A percentile compares a stretch with the other conserved stretches of the same genome.
Evolutionary conservation across 2,329 filamentous ascomycete genomes (phyloP).

Genomic region (Talaromyces sp.): DNA sequence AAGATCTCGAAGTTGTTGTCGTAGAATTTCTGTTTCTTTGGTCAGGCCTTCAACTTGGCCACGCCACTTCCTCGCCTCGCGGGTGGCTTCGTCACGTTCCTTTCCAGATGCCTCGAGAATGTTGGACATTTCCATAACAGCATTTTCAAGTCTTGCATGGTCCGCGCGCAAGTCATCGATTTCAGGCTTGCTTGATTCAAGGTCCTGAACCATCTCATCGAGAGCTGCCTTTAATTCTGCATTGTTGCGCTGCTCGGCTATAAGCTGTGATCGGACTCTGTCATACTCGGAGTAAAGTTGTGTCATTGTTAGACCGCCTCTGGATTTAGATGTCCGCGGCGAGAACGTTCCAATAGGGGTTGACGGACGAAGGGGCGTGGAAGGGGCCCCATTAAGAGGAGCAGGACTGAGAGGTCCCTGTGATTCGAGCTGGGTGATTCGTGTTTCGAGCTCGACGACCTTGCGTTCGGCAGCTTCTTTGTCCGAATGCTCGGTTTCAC

Average conservation of each 20-base stretch:
- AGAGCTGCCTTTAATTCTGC: slow-evolving; percentile 70
- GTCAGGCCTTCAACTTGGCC: slow-evolving; percentile 59
- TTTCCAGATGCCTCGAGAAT: slow-evolving; percentile 76
- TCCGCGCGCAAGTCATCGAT: slow-evolving; percentile 80
- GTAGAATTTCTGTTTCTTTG: slow-evolving; percentile 70
- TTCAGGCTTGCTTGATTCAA: slow-evolving; percentile 83
- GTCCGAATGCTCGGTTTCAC: slow-evolving; percentile 54
- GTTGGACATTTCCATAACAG: slow-evolving; percentile 77
- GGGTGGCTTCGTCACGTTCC: slow-evolving; percentile 72
- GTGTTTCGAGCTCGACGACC: slow-evolving; percentile 60
- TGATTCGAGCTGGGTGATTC: slow-evolving; percentile 56
- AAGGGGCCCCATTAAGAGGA: slow-evolving; percentile 44
- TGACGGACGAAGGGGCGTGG: slow-evolving; percentile 45
- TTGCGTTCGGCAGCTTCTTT: slow-evolving; percentile 58
- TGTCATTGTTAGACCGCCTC: slow-evolving; percentile 53
- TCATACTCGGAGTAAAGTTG: slow-evolving; percentile 60
- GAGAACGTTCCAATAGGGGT: slow-evolving; percentile 49
- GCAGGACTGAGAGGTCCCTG: slow-evolving; percentile 45
- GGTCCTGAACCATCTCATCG: slow-evolving; percentile 76
- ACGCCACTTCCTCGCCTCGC: slow-evolving; percentile 72
- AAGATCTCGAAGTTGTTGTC: slow-evolving; percentile 81
- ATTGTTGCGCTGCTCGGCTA: slow-evolving; percentile 66
- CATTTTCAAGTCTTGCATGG: slow-evolving; percentile 70
- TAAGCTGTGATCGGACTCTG: slow-evolving; percentile 62
- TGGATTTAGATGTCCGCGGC: slow-evolving; percentile 49